phyloP scores from a whole-genome alignment of 169 alveolate genomes.

The Cystoisospora suis region DNA sequence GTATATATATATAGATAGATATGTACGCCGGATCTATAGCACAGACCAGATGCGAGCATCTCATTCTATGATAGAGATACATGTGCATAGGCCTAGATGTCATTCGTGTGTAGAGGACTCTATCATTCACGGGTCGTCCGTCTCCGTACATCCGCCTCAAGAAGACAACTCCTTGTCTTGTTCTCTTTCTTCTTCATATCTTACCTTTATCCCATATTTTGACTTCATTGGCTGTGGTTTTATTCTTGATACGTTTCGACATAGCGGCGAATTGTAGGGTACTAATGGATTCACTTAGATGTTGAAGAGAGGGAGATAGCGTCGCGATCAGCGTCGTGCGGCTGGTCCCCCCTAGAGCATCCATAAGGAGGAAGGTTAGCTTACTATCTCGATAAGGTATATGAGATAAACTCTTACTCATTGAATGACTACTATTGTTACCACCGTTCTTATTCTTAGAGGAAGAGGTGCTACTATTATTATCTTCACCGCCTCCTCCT shows the following conservation, averaged over 20 bases:
- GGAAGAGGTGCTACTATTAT: too few relatives aligned
- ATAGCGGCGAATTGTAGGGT: slow-evolving; percentile 89
- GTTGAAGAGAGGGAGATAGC: slow-evolving; percentile 82
- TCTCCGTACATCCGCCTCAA: too few relatives aligned
- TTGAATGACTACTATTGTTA: too few relatives aligned
- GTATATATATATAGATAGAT: too few relatives aligned
- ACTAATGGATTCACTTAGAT: slow-evolving; percentile 84
- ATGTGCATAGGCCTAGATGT: too few relatives aligned
- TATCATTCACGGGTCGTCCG: too few relatives aligned
- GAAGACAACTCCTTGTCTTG: too few relatives aligned
- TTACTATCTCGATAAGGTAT: slow-evolving; percentile 91
- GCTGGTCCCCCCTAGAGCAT: slow-evolving; percentile 90
- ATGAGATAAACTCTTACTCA: not conserved
- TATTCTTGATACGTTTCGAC: not conserved
- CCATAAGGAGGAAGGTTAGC: slow-evolving; percentile 86
- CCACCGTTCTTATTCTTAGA: too few relatives aligned
- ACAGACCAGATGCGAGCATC: too few relatives aligned
- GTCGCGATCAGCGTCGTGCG: slow-evolving; percentile 89
- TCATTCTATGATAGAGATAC: too few relatives aligned
- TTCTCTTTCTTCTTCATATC: not conserved
- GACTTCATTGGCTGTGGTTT: slow-evolving; percentile 9
- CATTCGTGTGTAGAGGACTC: too few relatives aligned
- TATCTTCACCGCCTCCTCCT: not conserved
- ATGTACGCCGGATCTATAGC: too few relatives aligned
- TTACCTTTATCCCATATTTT: not conserved